Evolutionary conservation across 2,329 filamentous ascomycete genomes (phyloP).

Genomic region (Trichoderma polysporum): DNA sequence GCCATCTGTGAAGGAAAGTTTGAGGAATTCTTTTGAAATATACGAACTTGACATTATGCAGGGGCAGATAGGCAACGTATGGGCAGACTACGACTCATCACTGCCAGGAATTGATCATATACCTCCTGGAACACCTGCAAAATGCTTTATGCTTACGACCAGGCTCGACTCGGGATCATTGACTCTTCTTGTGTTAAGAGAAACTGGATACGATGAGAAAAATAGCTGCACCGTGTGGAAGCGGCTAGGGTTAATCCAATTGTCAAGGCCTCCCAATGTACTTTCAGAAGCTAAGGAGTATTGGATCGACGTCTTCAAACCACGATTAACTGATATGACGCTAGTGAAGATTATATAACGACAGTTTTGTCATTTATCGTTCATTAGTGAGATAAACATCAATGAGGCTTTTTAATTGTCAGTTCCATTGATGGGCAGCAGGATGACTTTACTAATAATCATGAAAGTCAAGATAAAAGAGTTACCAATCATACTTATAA

Average conservation of each 20-base stretch:
- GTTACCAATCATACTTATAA: too few relatives aligned
- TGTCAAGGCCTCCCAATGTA: not conserved
- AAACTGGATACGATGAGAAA: not conserved
- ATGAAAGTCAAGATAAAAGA: too few relatives aligned
- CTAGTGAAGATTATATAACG: not conserved
- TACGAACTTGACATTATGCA: constrained; percentile 12
- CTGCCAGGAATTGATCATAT: not conserved
- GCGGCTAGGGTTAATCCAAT: not conserved
- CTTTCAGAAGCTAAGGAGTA: not conserved
- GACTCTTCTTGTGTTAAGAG: not conserved
- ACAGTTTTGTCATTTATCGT: too few relatives aligned
- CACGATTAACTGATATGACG: not conserved
- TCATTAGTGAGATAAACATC: rapidly evolving
- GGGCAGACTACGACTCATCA: constrained; percentile 20
- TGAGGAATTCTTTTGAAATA: not conserved
- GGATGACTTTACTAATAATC: too few relatives aligned
- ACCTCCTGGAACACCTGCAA: not conserved
- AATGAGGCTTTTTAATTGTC: not conserved
- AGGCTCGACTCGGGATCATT: constrained; percentile 4
- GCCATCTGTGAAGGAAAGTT: rapidly evolving
- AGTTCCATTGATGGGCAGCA: not conserved
- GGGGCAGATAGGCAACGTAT: constrained; percentile 9
- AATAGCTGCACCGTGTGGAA: not conserved
- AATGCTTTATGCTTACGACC: constrained; percentile 18
- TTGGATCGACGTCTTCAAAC: not conserved